Evolutionary conservation across 306 rosid species (phyloP).

Genomic region (Pueraria montana): DNA sequence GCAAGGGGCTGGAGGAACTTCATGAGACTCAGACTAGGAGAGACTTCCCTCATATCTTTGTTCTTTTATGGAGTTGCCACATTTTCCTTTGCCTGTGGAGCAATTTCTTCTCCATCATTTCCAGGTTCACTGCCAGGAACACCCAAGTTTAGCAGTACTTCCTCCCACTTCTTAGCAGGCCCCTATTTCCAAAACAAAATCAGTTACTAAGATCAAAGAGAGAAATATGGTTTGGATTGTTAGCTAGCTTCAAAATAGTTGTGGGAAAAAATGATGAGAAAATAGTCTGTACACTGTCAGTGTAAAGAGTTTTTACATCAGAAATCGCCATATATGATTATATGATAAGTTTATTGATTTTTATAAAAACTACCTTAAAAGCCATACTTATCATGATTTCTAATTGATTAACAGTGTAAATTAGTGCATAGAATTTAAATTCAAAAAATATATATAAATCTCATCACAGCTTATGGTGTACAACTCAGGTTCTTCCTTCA

Average conservation of each 20-base stretch:
- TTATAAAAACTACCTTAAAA: background rate
- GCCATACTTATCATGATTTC: background rate
- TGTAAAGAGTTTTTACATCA: background rate
- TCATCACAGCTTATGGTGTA: constrained; percentile 1
- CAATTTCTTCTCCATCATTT: constrained; percentile 75
- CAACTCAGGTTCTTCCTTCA: background rate
- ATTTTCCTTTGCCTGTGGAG: constrained; percentile 82
- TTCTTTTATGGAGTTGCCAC: constrained; percentile 68
- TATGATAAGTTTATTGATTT: background rate
- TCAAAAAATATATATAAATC: background rate
- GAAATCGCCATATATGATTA: background rate
- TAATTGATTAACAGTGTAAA: background rate
- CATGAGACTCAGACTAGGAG: background rate
- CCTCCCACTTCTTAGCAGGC: constrained; percentile 89
- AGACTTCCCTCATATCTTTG: constrained; percentile 30
- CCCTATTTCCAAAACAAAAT: constrained; percentile 53
- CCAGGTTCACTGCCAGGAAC: constrained; percentile 73
- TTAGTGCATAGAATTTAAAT: background rate
- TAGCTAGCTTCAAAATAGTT: background rate
- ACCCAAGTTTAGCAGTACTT: constrained; percentile 67
- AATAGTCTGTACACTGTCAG: background rate
- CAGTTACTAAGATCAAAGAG: constrained; percentile 1
- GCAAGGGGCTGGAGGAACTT: background rate
- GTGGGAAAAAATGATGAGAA: background rate
- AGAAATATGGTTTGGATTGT: background rate